phyloP scores from a whole-genome alignment of 768 basidiomycete genomes.

The Collybiopsis luxurians region DNA sequence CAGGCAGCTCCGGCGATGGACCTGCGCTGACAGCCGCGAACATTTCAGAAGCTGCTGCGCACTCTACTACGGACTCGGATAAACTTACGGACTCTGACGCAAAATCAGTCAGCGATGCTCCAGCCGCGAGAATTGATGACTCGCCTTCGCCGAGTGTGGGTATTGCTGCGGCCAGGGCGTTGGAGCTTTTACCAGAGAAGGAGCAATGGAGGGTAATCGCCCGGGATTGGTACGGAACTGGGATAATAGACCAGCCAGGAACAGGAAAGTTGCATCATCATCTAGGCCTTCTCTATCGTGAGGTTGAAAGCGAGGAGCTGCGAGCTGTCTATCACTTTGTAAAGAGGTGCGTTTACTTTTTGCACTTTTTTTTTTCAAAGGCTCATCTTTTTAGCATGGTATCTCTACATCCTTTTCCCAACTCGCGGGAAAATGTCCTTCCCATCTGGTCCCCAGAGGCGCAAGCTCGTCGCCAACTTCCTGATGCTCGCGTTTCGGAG shows the following conservation, averaged over 20 bases:
- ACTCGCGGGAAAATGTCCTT: conserved; percentile 86
- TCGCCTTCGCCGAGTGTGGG: conserved; percentile 81
- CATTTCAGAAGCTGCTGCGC: conserved; percentile 41
- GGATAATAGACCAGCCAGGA: conserved; percentile 88
- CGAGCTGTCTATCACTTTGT: conserved; percentile 90
- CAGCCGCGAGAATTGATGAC: conserved; percentile 58
- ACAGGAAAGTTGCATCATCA: conserved; percentile 94
- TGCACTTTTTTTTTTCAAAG: background rate
- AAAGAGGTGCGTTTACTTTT: conserved; percentile 64
- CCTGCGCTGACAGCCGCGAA: conserved; percentile 54
- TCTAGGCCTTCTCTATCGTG: conserved; percentile 82
- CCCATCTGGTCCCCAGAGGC: conserved; percentile 81
- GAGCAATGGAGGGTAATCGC: conserved; percentile 91
- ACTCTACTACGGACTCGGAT: conserved; percentile 14
- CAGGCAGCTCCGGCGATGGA: conserved; percentile 41
- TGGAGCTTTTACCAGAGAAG: conserved; percentile 88
- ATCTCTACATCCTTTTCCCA: conserved; percentile 83
- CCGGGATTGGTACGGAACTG: conserved; percentile 88
- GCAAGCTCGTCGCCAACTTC: conserved; percentile 69
- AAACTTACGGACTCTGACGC: conserved; percentile 18
- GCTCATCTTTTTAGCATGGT: conserved; percentile 61
- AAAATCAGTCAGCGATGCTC: conserved; percentile 48
- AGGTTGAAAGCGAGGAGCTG: conserved; percentile 79
- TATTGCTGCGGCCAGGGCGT: conserved; percentile 65
- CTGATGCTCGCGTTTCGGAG: conserved; percentile 72